phyloP scores from a whole-genome alignment of 306 rosid species.

The Abrus precatorius region DNA sequence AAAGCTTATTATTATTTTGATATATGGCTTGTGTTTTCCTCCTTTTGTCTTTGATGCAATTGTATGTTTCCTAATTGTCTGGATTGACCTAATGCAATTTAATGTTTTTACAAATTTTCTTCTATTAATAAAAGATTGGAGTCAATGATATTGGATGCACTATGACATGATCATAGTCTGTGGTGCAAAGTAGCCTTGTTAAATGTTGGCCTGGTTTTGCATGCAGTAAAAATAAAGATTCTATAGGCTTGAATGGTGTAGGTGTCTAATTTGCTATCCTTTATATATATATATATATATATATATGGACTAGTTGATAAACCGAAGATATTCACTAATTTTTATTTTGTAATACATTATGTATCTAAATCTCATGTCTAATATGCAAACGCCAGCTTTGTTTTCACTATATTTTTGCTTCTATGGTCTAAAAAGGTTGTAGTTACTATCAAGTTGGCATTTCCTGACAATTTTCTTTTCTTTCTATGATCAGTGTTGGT shows the following conservation, averaged over 20 bases:
- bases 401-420: constrained; percentile 29
- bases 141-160: background rate
- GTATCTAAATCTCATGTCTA: background rate
- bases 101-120: constrained; percentile 7
- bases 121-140: background rate
- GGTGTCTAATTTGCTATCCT: background rate
- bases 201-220: constrained; percentile 20
- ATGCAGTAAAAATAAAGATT: constrained; percentile 19
- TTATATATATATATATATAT: too few species aligned
- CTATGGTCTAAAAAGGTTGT: constrained; percentile 19
- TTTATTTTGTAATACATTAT: background rate
- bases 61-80: background rate
- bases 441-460: constrained; percentile 27
- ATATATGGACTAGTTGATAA: constrained; percentile 1
- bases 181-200: constrained; percentile 22
- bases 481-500: constrained; percentile 82
- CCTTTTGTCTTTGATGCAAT: background rate
- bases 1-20: constrained; percentile 5
- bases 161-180: background rate
- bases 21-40: constrained; percentile 14
- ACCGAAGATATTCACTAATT: constrained; percentile 12
- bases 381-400: constrained; percentile 3
- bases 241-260: background rate
- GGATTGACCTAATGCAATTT: background rate
- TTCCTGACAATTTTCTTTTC: constrained; percentile 56